Percentiles rank a stretch among this genome's conserved stretches.
Evolutionary conservation across 306 rosid genomes (phyloP).

Genomic region (Castanea sativa): DNA sequence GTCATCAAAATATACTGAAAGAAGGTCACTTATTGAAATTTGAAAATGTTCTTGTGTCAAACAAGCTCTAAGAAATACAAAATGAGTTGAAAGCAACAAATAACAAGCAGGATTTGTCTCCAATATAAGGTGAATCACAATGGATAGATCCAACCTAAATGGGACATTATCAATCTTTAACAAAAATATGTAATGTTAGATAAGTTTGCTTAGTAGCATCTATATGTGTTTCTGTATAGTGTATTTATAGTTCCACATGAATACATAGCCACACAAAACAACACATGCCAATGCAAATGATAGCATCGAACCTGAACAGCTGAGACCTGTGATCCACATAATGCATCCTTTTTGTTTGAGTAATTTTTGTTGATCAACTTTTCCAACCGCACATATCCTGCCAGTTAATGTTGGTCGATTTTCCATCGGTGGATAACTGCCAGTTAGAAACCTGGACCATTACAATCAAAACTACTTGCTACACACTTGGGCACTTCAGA

Average conservation of each 20-base stretch:
- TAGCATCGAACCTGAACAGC: constrained; percentile 59
- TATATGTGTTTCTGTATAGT: too few species aligned
- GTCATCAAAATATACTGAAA: not conserved
- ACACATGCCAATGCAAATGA: not conserved
- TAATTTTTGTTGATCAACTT: constrained; percentile 47
- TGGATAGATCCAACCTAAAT: not conserved
- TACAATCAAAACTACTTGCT: not conserved
- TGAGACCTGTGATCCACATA: constrained; percentile 77
- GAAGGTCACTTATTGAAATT: not conserved
- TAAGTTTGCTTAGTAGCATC: too few species aligned
- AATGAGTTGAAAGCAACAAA: not conserved
- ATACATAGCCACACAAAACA: not conserved
- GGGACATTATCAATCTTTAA: not conserved
- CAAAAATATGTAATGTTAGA: not conserved
- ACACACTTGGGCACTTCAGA: too few species aligned
- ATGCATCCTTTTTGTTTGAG: constrained; percentile 69
- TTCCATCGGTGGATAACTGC: constrained; percentile 44
- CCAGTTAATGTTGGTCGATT: constrained; percentile 67
- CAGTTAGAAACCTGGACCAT: not conserved
- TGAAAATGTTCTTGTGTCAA: not conserved
- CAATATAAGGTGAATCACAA: not conserved
- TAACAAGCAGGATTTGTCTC: not conserved
- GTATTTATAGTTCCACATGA: too few species aligned
- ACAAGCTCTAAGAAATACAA: not conserved
- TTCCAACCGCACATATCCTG: constrained; percentile 55